Evolutionary conservation across 2,329 filamentous ascomycete genomes (phyloP), one percentile per base, ranked within the genome.

Genomic region (Cucurbitaria berberidis): DNA sequence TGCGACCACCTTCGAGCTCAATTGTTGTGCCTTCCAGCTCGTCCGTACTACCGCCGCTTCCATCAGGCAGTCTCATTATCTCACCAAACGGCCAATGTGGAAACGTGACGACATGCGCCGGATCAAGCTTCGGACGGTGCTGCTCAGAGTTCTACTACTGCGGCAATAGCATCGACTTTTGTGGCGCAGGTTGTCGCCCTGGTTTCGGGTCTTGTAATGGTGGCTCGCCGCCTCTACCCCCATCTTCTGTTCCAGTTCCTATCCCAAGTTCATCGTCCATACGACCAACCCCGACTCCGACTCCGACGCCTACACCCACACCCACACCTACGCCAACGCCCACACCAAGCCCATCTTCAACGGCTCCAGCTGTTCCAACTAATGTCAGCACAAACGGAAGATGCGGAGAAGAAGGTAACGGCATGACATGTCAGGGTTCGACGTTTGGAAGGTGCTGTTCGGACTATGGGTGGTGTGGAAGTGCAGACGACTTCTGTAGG

Each of bases 61-160:
- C 67, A 3, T 63, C 67, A 0, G 66, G 66, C 30, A 61, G 52
- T 2, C 44, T 69, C 5, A 58, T 69, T 36, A 43, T 65, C 13
- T 68, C 64, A 5, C 45, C 55, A 3, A 70, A 69, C 48, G 66
- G 67, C 11, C 62, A 64, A 40, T 70, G 67, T 48, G 66, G 67
- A 35, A 70, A 70, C 36, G 45, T 49, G 6, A 70, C 67, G n/a
- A 70, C 67, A 2, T 70, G 67, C 48, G 62, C 45, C 4, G 66
- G 66, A 3, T 68, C 62, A 2, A 24, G 29, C 5, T 69, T 67
- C 19, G 66, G 67, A 19, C 51, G 41, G 18, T 68, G 67, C 54
- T 69, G 66, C 46, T 68, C 64, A 13, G 53, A 68, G 39, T 70
- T 43, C 32, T 70, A 66, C 30, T 70, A 48, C 42, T 70, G 66